Evolutionary conservation across 2,329 filamentous ascomycete genomes (phyloP).

Genomic region (Cladosporium oxysporum): DNA sequence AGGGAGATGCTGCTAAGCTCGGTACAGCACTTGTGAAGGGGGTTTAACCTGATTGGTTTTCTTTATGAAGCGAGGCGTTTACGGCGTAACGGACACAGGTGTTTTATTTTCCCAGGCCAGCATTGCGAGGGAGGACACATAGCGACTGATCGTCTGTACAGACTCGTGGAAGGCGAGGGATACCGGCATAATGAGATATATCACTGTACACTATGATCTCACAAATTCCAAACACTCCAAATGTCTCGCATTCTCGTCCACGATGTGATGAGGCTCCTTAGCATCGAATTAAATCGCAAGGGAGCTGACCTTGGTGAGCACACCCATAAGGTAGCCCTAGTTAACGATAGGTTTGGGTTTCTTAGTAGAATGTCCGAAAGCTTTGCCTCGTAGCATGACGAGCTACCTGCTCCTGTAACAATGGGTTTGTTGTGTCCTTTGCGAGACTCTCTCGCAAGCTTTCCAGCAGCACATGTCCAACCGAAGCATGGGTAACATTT

Average conservation of each 20-base stretch:
- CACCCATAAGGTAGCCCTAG: not conserved
- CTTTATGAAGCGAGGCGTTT: constrained; percentile 11
- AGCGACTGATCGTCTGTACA: not conserved
- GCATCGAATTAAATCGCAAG: not conserved
- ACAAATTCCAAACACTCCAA: not conserved
- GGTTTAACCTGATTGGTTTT: not conserved
- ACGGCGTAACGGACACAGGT: not conserved
- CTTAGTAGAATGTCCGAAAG: not conserved
- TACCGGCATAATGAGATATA: not conserved
- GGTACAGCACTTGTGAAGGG: not conserved
- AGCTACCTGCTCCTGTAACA: not conserved
- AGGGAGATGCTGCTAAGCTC: constrained; percentile 32
- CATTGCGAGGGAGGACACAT: not conserved
- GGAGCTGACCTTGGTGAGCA: not conserved
- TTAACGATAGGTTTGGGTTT: not conserved
- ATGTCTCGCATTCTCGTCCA: too few relatives aligned
- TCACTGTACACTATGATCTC: not conserved
- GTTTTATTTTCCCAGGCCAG: not conserved
- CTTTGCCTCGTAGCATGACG: not conserved
- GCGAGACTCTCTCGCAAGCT: not conserved
- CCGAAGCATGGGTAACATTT: not conserved
- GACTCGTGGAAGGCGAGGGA: not conserved
- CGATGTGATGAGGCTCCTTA: too few relatives aligned
- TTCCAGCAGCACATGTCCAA: not conserved
- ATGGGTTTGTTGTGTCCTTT: not conserved